Base-by-base conservation (phyloP, 352 stramenopile species). In the Phytophthora citrophthora region DNA sequence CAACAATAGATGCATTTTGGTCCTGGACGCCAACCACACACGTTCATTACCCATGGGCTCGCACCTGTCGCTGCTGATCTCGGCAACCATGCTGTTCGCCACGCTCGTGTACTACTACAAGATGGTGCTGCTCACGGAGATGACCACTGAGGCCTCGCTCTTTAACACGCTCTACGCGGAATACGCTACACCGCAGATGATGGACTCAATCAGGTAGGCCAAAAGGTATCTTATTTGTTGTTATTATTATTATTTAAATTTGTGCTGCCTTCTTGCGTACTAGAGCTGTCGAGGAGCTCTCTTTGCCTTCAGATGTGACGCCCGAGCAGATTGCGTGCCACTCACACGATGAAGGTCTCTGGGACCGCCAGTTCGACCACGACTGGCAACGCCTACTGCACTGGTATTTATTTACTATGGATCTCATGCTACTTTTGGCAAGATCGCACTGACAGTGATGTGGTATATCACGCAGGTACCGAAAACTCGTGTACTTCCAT, bases 131-230 rank as follows among this genome's bases (percentile, higher is more conserved):
- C 82, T 91, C 39, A 88, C 81, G 11, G 79, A 91, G 72, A 79
- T 88, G 57, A 89, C 77, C 49, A 82, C 81, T 6, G 82, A 91
- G 56, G 77, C 79, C 23, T 79, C 81, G 63, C 75, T 88, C 50
- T 91, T 89, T 64, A 87, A 91, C 68, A 89, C 81, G 64, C 82
- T 91, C 43, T 88, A 91, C 70, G 77, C 82, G 32, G 82, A 91
- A 54, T 89, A 85, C 63, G 74, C 65, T 68, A 86, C 74, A 34
- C 69, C 72, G 47, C 77, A 88, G 41, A 86, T 91, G 64, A 64
- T 79, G 32, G 76, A 87, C 34, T 71, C 82, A 32, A 52, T 89
- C 40, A 68, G 77, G 82, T 91, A 60, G 26, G 74, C 64, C 40
- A 18, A 15, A 53, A 41, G 27, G 9, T 15, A 39, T 26, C 3